Percentiles rank a stretch among this genome's conserved stretches.
Conservation (phyloP, 306 rosid genomes). For the Argentina anserina region DNA sequence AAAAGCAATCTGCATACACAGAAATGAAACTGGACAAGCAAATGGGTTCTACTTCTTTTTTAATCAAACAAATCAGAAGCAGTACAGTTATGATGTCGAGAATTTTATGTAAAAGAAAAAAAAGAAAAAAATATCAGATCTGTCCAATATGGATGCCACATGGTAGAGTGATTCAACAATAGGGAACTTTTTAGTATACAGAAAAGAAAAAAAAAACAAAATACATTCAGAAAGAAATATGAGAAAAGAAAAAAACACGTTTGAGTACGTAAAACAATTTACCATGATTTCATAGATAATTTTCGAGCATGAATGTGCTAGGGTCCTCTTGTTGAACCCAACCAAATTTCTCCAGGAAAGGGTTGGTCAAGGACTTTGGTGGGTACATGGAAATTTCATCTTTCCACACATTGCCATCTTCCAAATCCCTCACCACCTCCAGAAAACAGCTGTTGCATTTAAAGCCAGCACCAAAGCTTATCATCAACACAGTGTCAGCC, state of each 20-base stretch:
- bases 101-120: not conserved
- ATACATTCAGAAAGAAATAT: not conserved
- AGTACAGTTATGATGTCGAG: not conserved
- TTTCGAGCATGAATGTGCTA: conserved; percentile 37
- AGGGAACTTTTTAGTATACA: conserved; percentile 23
- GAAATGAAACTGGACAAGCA: not conserved
- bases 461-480: conserved; percentile 95
- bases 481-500: conserved; percentile 67
- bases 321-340: conserved; percentile 65
- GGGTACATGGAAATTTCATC: conserved; percentile 70
- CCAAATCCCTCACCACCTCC: conserved; percentile 70
- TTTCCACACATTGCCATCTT: conserved; percentile 60
- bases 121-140: not conserved
- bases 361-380: conserved; percentile 63
- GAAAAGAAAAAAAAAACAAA: conserved; percentile 1
- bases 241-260: not conserved
- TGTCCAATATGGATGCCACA: not conserved
- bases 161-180: conserved; percentile 21
- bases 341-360: conserved; percentile 78
- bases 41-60: not conserved
- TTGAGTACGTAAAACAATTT: not conserved
- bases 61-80: not conserved
- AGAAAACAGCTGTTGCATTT: conserved; percentile 88
- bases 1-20: not conserved
- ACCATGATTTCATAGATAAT: not conserved